Evolutionary conservation across 179 eudicot species (phyloP), one percentile per base, ranked within the genome.

Genomic region (Gypsophila paniculata): DNA sequence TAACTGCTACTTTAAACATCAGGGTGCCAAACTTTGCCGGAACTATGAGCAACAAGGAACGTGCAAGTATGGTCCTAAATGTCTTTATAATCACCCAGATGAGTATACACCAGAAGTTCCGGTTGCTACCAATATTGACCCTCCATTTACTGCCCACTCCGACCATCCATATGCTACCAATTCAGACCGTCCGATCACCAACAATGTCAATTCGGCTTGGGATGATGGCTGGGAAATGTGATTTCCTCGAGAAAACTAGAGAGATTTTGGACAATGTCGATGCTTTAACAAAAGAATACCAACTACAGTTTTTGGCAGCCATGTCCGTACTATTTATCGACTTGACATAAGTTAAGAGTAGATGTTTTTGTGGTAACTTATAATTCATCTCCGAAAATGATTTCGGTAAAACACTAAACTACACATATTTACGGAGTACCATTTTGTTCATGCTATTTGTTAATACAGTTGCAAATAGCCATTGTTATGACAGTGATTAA

Each of bases 21-120:
- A 84, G 86, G 86, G 85, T 69, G 73, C 78, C 65, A 81, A 72
- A 81, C 68, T 74, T 17, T 84, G 86, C 59, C 80, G 84, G 74
- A 71, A 84, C 72, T 84, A 84, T 68, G 84, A 84, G 76, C 75
- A 78, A 69, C 80, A 78, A 46, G 86, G 86, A 17, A 73, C 52
- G n/a, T 84, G 86, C 84, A 79, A 78, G 64, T 79, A 78, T 61
- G 82, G 86, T 12, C 64, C 21, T 11, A 77, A 59, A n/a, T 81
- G 86, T 63, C 68, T 81, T 46, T 84, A 76, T 71, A 68, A 84
- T 74, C 86, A 84, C 75, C 84, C 84, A 0, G 76, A 76, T 39
- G 22, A 54, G 18, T 22, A 60, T 70, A 61, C 84, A 46, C 36
- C 74, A 46, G 57, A 81, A 49, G 69, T 36, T 55, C 63, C 80